phyloP scores from a whole-genome alignment of 78 protist genomes.

The Ministeria vibrans region DNA sequence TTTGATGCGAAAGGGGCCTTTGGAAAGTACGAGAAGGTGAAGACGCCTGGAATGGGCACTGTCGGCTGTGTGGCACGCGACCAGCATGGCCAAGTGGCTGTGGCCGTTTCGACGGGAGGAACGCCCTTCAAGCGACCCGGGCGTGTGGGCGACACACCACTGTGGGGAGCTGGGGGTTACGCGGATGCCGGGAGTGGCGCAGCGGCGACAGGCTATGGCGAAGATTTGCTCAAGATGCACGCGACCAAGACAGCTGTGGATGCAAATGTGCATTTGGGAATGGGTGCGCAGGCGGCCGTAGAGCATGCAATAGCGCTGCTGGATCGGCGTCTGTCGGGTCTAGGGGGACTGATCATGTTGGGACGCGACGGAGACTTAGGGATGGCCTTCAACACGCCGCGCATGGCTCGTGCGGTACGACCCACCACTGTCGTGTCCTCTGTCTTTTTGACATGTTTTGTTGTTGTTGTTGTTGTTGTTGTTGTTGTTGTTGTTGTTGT shows the following conservation, averaged over 20 bases:
- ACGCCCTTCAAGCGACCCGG: constrained; percentile 12
- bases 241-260: neutral
- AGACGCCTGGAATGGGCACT: neutral
- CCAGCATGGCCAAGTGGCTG: neutral
- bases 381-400: neutral
- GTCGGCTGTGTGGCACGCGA: neutral
- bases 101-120: constrained; percentile 10
- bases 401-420: no score
- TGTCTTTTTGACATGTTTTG: no score
- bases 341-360: neutral
- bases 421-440: no score
- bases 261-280: neutral
- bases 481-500: no score
- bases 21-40: no score
- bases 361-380: neutral
- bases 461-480: no score
- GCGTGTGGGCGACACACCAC: constrained; percentile 11
- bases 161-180: constrained; percentile 1
- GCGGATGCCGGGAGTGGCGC: neutral
- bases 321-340: neutral
- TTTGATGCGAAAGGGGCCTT: no score
- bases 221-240: neutral
- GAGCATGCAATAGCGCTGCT: neutral
- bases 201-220: constrained; percentile 9
- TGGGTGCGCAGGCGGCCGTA: neutral